Percentiles rank a stretch among this genome's conserved stretches.
Evolutionary conservation across 2,329 filamentous ascomycete species (phyloP).

Genomic region (Dactylellina drechsleri): DNA sequence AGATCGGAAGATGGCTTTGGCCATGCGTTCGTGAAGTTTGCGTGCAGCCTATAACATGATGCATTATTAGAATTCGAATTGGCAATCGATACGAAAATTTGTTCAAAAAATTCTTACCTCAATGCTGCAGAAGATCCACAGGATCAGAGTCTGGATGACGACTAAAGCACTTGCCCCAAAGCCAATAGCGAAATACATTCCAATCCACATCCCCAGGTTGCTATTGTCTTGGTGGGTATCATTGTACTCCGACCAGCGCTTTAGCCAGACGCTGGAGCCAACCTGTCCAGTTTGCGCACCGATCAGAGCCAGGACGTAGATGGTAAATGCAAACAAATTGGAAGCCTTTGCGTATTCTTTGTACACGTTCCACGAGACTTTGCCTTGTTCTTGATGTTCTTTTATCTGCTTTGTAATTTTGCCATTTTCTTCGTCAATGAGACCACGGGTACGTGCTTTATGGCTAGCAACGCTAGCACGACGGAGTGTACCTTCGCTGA

Average conservation of each 20-base stretch:
- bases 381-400: constrained; percentile 91
- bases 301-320: constrained; percentile 82
- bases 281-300: constrained; percentile 84
- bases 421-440: constrained; percentile 75
- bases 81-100: background rate
- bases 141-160: constrained; percentile 88
- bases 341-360: constrained; percentile 93
- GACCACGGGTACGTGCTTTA: constrained; percentile 82
- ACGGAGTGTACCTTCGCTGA: constrained; percentile 81
- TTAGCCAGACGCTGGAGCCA: constrained; percentile 88
- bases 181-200: constrained; percentile 94
- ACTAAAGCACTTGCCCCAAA: constrained; percentile 85
- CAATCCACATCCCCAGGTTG: constrained; percentile 86
- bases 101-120: constrained; percentile 70
- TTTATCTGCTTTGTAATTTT: constrained; percentile 85
- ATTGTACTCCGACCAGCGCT: constrained; percentile 88
- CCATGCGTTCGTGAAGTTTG: constrained; percentile 97
- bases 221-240: constrained; percentile 74
- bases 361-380: constrained; percentile 98
- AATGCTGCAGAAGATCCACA: constrained; percentile 99
- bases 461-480: constrained; percentile 93
- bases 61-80: background rate
- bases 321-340: constrained; percentile 81
- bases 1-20: constrained; percentile 93
- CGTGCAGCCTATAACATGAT: constrained; percentile 75